Evolutionary conservation across 306 rosid genomes (phyloP), one percentile per base, ranked within the genome.

Genomic region (Alnus glutinosa): DNA sequence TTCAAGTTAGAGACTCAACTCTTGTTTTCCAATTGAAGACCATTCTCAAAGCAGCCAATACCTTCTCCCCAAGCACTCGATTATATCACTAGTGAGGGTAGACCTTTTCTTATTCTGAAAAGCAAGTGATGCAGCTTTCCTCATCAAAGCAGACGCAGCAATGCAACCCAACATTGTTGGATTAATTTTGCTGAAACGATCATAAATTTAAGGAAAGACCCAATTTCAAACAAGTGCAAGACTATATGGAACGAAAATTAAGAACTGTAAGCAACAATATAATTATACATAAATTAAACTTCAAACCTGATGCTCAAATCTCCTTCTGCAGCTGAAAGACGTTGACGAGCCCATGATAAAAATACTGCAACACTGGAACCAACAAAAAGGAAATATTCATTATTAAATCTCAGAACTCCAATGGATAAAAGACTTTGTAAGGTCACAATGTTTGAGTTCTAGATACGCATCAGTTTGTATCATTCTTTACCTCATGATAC

Each of bases 41-140:
- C n/a, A 13, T 18, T 64, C 49, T 13, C 54, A 71, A 7, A 73
- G 83, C 55, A 73, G 69, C 69, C 12, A 9, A 32, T 89, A 92
- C 98, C 99, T 95, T 86, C 80, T 80, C 79, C 97, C 97, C 85
- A 95, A 89, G 89, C 70, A 86, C 84, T 93, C 92, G 61, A 95
- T 95, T 83, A 95, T 93, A 83, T 95, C 98, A 7, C 90, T 82
- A 0, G 99, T 93, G 75, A 93, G 92, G 4, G 97, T 90, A 71
- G 99, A 91, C 84, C 99, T 90, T 88, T 90, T 95, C 91, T 92
- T 92, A 77, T 78, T 75, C 61, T 81, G 74, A 79, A 91, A 93
- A 69, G 97, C 98, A 76, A 90, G 89, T 28, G 96, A 89, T 52
- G 99, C 99, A 34, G 99, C 98, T 80, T 77, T 95, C 81, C 98